Conservation (phyloP, 306 rosid genomes). For the Sophora flavescens region DNA sequence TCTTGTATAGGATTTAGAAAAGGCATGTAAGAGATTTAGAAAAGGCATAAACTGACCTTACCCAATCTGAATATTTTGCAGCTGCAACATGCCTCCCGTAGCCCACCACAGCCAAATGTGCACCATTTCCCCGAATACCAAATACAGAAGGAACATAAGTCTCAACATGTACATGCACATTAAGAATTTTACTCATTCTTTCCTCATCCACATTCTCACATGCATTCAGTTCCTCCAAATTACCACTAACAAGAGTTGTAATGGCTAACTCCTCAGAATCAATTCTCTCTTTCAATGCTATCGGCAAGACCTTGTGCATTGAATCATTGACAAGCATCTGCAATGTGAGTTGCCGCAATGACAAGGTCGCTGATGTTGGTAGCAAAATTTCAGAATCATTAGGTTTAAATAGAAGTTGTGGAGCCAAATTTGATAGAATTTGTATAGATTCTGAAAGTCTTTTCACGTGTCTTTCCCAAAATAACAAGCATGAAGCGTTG, state of each 20-base stretch:
- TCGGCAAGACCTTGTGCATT: slow-evolving; percentile 57
- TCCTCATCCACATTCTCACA: slow-evolving; percentile 48
- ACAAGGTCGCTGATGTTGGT: slow-evolving; percentile 42
- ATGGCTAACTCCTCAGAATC: slow-evolving; percentile 65
- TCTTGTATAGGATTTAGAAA: slow-evolving; percentile 7
- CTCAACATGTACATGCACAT: slow-evolving; percentile 65
- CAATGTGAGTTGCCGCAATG: slow-evolving; percentile 54
- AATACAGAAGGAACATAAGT: slow-evolving; percentile 63
- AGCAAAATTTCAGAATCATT: slow-evolving; percentile 31
- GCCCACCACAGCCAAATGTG: slow-evolving; percentile 77
- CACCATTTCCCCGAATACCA: slow-evolving; percentile 62
- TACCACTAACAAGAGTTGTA: slow-evolving; percentile 73
- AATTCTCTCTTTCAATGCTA: slow-evolving; percentile 62
- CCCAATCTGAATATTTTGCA: slow-evolving; percentile 95
- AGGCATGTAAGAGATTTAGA: background rate
- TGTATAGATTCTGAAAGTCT: slow-evolving; percentile 74
- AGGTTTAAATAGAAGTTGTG: slow-evolving; percentile 63
- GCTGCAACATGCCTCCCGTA: slow-evolving; percentile 72
- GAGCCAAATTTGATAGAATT: slow-evolving; percentile 59
- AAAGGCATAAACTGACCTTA: slow-evolving; percentile 64
- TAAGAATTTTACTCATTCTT: slow-evolving; percentile 43
- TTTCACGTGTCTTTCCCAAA: slow-evolving; percentile 85
- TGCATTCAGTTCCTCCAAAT: slow-evolving; percentile 59
- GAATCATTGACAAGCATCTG: slow-evolving; percentile 65
- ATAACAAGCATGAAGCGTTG: slow-evolving; percentile 71